These are phyloP conservation scores for Botrytis sinoallii DNA, from an alignment of 2,329 filamentous ascomycete genomes.

Conservation along the genomic window DNA sequence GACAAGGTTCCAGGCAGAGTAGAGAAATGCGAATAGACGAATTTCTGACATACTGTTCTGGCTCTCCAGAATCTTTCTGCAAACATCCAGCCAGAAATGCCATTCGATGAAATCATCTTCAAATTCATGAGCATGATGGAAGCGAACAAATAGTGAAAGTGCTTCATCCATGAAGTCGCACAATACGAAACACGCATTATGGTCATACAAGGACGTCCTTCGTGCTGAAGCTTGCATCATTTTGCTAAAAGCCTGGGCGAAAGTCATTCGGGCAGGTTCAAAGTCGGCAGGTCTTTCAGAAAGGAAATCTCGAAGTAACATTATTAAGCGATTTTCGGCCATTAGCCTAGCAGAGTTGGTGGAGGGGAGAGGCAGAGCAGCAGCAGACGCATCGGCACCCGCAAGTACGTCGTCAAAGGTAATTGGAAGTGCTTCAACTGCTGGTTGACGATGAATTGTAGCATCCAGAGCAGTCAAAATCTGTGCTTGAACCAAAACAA, in stretches of 20 bases:
- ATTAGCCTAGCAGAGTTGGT: slow-evolving; percentile 61
- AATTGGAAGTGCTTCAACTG: slow-evolving; percentile 48
- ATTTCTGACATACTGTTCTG: slow-evolving; percentile 71
- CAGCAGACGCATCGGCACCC: slow-evolving; percentile 56
- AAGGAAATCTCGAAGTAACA: slow-evolving; percentile 66
- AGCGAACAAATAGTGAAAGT: slow-evolving; percentile 60
- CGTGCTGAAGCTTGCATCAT: slow-evolving; percentile 60
- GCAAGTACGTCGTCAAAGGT: slow-evolving; percentile 65
- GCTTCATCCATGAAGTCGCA: slow-evolving; percentile 72
- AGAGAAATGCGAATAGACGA: slow-evolving; percentile 66
- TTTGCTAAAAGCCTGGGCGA: slow-evolving; percentile 60
- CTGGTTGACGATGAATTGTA: slow-evolving; percentile 61
- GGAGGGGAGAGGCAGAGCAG: slow-evolving; percentile 54
- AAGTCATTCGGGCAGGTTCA: slow-evolving; percentile 53
- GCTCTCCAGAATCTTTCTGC: slow-evolving; percentile 64
- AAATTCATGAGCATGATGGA: slow-evolving; percentile 45
- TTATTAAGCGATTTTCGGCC: slow-evolving; percentile 68
- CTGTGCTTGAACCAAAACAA: slow-evolving; percentile 67
- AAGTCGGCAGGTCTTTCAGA: slow-evolving; percentile 56
- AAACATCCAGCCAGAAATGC: slow-evolving; percentile 67
- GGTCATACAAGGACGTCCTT: slow-evolving; percentile 64
- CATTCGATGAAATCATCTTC: slow-evolving; percentile 53
- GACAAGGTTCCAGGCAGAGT: slow-evolving; percentile 61
- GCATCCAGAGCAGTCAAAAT: slow-evolving; percentile 63
- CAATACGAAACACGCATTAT: slow-evolving; percentile 69